phyloP scores from a whole-genome alignment of 768 basidiomycete species.

The Rhodotorula graminis region DNA sequence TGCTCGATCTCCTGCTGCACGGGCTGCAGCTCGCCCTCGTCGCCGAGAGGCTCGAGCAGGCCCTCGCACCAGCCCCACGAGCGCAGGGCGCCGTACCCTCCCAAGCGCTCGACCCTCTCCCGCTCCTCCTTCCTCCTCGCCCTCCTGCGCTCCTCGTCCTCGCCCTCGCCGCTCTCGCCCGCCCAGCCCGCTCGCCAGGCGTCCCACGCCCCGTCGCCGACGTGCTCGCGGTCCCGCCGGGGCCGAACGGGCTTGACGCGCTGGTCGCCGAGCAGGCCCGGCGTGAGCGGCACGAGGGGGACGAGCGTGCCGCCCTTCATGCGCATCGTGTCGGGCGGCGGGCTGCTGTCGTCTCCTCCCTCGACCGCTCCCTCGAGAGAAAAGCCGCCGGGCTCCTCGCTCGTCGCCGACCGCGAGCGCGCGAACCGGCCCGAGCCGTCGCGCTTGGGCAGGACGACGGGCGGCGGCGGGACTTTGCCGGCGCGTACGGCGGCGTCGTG shows the following conservation, averaged over 20 bases:
- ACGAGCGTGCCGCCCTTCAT: neutral
- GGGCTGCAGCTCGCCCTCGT: neutral
- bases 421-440: neutral
- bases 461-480: too few relatives aligned
- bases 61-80: slow-evolving; percentile 3
- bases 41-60: neutral
- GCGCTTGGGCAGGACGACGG: neutral
- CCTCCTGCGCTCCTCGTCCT: neutral
- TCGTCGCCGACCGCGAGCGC: neutral
- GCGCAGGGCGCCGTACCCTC: neutral
- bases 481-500: neutral
- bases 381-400: neutral
- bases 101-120: neutral
- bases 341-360: neutral
- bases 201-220: neutral
- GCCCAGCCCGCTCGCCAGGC: neutral
- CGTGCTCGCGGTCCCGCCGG: neutral
- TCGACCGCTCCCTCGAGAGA: too few relatives aligned
- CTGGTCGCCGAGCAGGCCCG: neutral
- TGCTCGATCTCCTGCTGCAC: neutral
- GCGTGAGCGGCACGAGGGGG: neutral
- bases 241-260: neutral
- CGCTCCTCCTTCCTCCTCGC: neutral
- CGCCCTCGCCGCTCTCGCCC: neutral
- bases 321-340: neutral